Percentiles rank a stretch among this genome's conserved stretches.
These are phyloP conservation scores for Zopfia rhizophila DNA, from an alignment of 2,329 filamentous ascomycete species.

Conservation along the genomic window DNA sequence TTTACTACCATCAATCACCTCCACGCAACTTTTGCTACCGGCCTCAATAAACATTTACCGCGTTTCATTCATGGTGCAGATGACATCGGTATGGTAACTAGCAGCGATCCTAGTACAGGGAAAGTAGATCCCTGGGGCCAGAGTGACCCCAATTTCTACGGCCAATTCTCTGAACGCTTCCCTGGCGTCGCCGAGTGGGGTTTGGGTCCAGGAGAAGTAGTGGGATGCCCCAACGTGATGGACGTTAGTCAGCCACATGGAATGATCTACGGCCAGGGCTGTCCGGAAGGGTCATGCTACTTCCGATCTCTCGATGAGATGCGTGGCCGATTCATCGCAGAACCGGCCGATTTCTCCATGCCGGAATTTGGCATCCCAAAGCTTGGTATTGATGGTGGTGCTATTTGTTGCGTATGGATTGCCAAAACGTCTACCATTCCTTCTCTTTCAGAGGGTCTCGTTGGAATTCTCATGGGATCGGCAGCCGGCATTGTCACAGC, in stretches of 20 bases:
- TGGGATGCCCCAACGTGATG: conserved; percentile 85
- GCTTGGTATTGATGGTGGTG: conserved; percentile 74
- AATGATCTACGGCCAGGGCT: conserved; percentile 85
- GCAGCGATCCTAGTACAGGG: conserved; percentile 80
- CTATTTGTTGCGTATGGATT: conserved; percentile 86
- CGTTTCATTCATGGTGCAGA: conserved; percentile 85
- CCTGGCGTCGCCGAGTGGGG: conserved; percentile 81
- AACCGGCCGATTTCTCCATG: conserved; percentile 68
- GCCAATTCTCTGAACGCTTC: conserved; percentile 81
- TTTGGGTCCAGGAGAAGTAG: conserved; percentile 77
- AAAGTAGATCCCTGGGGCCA: conserved; percentile 86
- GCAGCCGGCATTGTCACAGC: conserved; percentile 84
- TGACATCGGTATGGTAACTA: conserved; percentile 79
- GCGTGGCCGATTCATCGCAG: conserved; percentile 77
- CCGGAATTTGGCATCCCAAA: conserved; percentile 79
- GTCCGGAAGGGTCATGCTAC: conserved; percentile 82
- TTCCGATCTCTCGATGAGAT: conserved; percentile 79
- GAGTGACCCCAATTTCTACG: conserved; percentile 77
- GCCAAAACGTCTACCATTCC: conserved; percentile 82
- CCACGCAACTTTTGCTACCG: conserved; percentile 78
- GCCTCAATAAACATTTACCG: conserved; percentile 74
- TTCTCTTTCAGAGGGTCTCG: conserved; percentile 76
- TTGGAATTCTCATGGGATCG: conserved; percentile 86
- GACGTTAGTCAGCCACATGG: conserved; percentile 89
- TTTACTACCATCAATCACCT: conserved; percentile 82